phyloP scores from a whole-genome alignment of 805 yeast genomes.

The Yamadazyma scolyti region DNA sequence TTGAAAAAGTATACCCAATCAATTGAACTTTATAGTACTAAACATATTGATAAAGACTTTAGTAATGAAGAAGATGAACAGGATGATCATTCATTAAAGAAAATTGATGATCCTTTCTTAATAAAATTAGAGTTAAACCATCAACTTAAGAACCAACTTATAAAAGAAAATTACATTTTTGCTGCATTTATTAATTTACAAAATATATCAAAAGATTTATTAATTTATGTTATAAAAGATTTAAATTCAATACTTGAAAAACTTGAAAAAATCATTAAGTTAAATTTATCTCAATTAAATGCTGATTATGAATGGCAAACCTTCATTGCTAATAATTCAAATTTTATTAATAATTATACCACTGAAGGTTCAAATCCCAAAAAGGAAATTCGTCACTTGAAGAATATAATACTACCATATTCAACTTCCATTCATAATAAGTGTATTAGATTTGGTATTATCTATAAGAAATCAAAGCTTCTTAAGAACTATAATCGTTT shows the following conservation, averaged over 20 bases:
- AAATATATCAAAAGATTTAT: constrained; percentile 36
- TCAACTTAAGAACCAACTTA: constrained; percentile 37
- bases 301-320: constrained; percentile 35
- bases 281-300: constrained; percentile 21
- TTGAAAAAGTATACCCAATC: constrained; percentile 32
- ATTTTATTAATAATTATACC: constrained; percentile 51
- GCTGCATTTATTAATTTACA: constrained; percentile 41
- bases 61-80: constrained; percentile 14
- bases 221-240: constrained; percentile 35
- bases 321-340: constrained; percentile 37
- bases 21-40: constrained; percentile 32
- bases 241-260: constrained; percentile 27
- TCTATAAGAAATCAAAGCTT: constrained; percentile 39
- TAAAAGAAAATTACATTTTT: constrained; percentile 38
- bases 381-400: constrained; percentile 42
- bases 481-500: constrained; percentile 34
- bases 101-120: constrained; percentile 39
- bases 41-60: constrained; percentile 15
- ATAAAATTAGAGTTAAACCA: constrained; percentile 36
- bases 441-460: constrained; percentile 35
- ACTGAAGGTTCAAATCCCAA: constrained; percentile 44
- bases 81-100: constrained; percentile 20
- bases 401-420: constrained; percentile 31
- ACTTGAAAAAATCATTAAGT: constrained; percentile 24
- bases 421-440: constrained; percentile 35